These are phyloP conservation scores for Colletotrichum paranaense DNA, from an alignment of 2,329 filamentous ascomycete genomes.

Conservation along the genomic window DNA sequence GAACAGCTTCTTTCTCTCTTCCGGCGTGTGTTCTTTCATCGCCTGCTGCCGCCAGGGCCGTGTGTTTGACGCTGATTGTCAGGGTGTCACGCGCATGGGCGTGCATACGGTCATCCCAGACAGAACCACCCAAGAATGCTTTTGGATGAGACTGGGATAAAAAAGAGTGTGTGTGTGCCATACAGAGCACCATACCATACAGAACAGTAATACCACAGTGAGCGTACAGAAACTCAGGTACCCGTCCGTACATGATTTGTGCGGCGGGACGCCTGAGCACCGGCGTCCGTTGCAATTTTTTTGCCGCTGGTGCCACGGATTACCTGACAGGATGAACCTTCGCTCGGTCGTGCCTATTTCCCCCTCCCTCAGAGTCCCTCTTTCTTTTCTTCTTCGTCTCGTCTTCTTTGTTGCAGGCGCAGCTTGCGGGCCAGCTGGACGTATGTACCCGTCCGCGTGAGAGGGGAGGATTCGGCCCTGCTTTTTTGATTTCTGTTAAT, in stretches of 20 bases:
- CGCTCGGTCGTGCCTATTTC: slow-evolving; percentile 18
- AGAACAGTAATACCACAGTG: neutral
- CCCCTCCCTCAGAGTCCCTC: neutral
- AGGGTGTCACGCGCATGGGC: slow-evolving; percentile 26
- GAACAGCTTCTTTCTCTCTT: neutral
- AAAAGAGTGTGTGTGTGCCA: neutral
- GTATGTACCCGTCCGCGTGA: neutral
- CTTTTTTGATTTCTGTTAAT: neutral
- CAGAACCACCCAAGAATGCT: neutral
- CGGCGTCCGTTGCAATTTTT: slow-evolving; percentile 21
- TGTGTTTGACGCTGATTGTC: slow-evolving; percentile 25
- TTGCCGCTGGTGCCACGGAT: slow-evolving; percentile 14
- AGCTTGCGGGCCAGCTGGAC: slow-evolving; percentile 12
- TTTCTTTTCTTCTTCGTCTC: slow-evolving; percentile 3
- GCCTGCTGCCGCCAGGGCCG: neutral
- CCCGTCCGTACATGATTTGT: neutral
- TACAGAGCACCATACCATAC: neutral
- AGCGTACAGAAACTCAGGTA: slow-evolving; percentile 16
- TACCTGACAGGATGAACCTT: slow-evolving; percentile 31
- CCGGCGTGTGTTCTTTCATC: neutral
- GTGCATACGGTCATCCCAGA: neutral
- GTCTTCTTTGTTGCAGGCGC: neutral
- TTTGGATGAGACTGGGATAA: slow-evolving; percentile 13
- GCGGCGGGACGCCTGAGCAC: slow-evolving; percentile 22
- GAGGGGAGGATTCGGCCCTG: neutral